Conservation (phyloP, 495 filamentous ascomycete species). For the Rhypophila decipiens region DNA sequence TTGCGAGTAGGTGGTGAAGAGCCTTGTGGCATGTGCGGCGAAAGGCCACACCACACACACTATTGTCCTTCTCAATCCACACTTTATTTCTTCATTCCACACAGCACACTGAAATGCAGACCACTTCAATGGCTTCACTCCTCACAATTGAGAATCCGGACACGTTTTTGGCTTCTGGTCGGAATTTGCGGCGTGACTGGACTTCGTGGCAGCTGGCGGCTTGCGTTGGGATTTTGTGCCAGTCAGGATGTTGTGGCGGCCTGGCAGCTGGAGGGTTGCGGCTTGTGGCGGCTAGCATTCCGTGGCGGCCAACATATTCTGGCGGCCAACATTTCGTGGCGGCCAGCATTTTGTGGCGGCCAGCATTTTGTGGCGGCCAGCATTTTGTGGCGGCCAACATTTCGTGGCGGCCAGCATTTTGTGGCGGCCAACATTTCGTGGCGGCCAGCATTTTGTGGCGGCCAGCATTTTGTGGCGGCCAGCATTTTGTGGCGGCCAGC, state of each 20-base stretch:
- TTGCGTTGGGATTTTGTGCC: neutral
- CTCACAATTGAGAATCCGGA: neutral
- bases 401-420: neutral
- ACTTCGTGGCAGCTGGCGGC: neutral
- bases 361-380: neutral
- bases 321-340: neutral
- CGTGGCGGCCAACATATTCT: neutral
- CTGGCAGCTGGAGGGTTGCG: neutral
- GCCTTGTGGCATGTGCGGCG: neutral
- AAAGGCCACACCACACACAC: neutral
- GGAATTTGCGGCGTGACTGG: neutral
- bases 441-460: neutral
- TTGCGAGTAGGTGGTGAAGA: neutral
- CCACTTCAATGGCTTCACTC: neutral
- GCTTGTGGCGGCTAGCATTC: neutral
- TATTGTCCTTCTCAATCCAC: neutral
- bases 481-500: neutral
- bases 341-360: neutral
- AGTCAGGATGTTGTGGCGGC: neutral
- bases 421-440: neutral
- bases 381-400: neutral
- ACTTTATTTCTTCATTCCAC: neutral
- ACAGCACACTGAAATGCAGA: neutral
- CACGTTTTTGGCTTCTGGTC: neutral
- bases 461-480: neutral